Percentiles rank a stretch among this genome's conserved stretches.
Evolutionary conservation across 2,329 filamentous ascomycete genomes (phyloP).

Genomic region (Clarireedia homoeocarpa): DNA sequence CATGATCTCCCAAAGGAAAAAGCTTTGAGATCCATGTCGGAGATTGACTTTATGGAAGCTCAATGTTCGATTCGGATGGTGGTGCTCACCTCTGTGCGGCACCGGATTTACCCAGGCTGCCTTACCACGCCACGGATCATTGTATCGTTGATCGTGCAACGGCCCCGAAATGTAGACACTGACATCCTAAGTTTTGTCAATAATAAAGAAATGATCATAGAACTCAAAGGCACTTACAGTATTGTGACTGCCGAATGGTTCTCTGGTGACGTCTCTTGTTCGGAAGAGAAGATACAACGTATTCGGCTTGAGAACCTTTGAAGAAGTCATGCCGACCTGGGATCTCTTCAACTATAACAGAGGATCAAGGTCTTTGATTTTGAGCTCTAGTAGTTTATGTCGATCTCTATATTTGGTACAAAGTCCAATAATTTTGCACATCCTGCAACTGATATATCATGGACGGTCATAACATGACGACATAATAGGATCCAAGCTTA

Average conservation of each 20-base stretch:
- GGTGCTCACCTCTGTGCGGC: neutral
- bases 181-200: neutral
- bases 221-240: neutral
- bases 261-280: neutral
- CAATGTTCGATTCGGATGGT: neutral
- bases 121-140: neutral
- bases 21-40: neutral
- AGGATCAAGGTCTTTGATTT: no score
- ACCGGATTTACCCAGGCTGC: neutral
- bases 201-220: neutral
- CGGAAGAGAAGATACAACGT: neutral
- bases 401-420: no score
- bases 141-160: neutral
- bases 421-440: no score
- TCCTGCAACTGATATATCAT: no score
- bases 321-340: neutral
- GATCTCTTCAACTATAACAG: neutral
- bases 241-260: neutral
- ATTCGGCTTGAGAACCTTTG: neutral
- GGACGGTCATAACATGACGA: no score
- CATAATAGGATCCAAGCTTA: no score
- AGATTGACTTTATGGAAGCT: neutral
- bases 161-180: neutral
- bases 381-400: no score
- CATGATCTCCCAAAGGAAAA: neutral